Percentiles rank a stretch among this genome's conserved stretches.
These are phyloP conservation scores for Handroanthus guayacan DNA, from an alignment of 257 asterid genomes.

Conservation along the genomic window DNA sequence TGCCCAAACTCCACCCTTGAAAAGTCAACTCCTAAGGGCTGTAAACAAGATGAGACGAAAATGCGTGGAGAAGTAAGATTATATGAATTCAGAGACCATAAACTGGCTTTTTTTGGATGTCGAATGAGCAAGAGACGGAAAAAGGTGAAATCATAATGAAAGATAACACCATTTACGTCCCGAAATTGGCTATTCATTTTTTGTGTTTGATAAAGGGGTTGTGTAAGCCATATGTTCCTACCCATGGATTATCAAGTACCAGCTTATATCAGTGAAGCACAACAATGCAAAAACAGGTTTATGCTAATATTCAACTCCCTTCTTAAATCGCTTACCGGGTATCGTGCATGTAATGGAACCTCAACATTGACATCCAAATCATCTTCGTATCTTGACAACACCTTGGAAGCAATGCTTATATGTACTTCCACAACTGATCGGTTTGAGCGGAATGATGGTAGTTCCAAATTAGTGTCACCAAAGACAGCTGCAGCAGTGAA, in stretches of 20 bases:
- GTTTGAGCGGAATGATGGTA: slow-evolving; percentile 83
- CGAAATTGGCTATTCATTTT: background rate
- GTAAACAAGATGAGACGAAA: slow-evolving; percentile 26
- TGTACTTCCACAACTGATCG: slow-evolving; percentile 81
- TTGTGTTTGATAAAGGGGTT: background rate
- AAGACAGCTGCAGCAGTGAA: slow-evolving; percentile 70
- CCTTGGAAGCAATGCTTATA: slow-evolving; percentile 46
- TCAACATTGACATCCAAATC: slow-evolving; percentile 52
- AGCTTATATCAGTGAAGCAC: background rate
- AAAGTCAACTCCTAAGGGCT: slow-evolving; percentile 75
- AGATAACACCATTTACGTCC: background rate
- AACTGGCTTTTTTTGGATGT: background rate
- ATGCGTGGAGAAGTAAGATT: background rate
- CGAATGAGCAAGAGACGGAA: background rate
- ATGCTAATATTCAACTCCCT: background rate
- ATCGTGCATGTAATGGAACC: slow-evolving; percentile 89
- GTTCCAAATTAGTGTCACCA: slow-evolving; percentile 91
- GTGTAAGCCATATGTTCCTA: background rate
- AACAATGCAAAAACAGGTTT: background rate
- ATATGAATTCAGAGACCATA: background rate
- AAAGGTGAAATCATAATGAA: background rate
- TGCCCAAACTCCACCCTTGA: slow-evolving; percentile 60
- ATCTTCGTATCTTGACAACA: slow-evolving; percentile 39
- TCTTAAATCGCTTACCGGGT: slow-evolving; percentile 55
- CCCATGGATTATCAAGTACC: background rate